Evolutionary conservation across 768 basidiomycete species (phyloP).

Genomic region (Tephrocybe sp.): DNA sequence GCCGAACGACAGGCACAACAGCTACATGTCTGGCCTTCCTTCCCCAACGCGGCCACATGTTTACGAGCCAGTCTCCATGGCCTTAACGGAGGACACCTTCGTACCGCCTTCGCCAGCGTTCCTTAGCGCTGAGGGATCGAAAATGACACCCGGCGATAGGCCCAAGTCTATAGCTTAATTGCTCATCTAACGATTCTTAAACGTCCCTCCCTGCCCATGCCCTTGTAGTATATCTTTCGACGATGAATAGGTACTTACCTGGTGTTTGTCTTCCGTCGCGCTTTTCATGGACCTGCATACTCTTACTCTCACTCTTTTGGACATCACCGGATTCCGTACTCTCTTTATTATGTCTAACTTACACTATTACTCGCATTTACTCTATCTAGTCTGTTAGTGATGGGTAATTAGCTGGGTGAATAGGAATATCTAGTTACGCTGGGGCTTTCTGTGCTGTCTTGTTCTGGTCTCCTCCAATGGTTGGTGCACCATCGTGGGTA

Average conservation of each 20-base stretch:
- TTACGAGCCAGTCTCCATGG: slow-evolving; percentile 78
- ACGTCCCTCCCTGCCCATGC: not conserved
- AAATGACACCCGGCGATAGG: slow-evolving; percentile 31
- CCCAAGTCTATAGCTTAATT: slow-evolving; percentile 42
- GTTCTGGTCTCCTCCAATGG: slow-evolving; percentile 7
- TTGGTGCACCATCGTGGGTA: slow-evolving; percentile 11
- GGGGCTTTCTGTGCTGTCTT: slow-evolving; percentile 8
- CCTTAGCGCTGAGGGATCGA: slow-evolving; percentile 35
- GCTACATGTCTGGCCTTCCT: slow-evolving; percentile 26
- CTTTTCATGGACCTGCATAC: slow-evolving; percentile 7
- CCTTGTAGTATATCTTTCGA: slow-evolving; percentile 10
- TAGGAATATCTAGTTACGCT: slow-evolving; percentile 7
- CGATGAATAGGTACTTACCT: slow-evolving; percentile 5
- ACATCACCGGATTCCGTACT: not conserved
- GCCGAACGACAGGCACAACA: slow-evolving; percentile 33
- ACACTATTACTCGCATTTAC: not conserved
- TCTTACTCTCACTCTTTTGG: not conserved
- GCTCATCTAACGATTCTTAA: not conserved
- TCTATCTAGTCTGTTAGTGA: slow-evolving; percentile 7
- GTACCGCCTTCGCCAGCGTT: slow-evolving; percentile 61
- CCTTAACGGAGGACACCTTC: slow-evolving; percentile 54
- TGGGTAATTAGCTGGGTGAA: slow-evolving; percentile 1
- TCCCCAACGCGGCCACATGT: slow-evolving; percentile 32
- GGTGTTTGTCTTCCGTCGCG: slow-evolving; percentile 7
- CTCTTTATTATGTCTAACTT: slow-evolving; percentile 11